These are phyloP conservation scores for Pythium sp. DNA, from an alignment of 352 stramenopile genomes.

Conservation along the genomic window DNA sequence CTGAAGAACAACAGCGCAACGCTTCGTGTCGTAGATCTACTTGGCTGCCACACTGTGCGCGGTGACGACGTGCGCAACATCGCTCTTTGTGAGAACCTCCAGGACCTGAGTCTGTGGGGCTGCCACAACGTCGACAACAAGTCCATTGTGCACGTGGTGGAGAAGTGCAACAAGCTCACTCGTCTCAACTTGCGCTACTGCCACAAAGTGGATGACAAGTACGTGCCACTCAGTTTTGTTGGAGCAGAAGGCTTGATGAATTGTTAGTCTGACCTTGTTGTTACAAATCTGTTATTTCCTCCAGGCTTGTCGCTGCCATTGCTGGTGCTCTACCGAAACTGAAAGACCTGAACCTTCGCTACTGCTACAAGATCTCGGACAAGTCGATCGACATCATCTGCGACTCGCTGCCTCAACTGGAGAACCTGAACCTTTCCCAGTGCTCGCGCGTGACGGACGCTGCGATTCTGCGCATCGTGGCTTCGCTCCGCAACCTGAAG, in stretches of 20 bases:
- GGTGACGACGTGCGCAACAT: conserved; percentile 51
- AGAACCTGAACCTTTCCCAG: conserved; percentile 80
- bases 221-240: background rate
- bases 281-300: background rate
- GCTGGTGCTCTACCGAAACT: conserved; percentile 41
- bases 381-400: conserved; percentile 55
- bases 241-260: background rate
- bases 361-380: conserved; percentile 87
- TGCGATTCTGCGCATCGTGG: conserved; percentile 58
- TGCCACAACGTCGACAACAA: conserved; percentile 81
- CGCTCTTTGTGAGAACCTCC: conserved; percentile 38
- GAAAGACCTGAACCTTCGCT: conserved; percentile 74
- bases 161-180: conserved; percentile 40
- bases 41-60: conserved; percentile 73
- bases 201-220: conserved; percentile 81
- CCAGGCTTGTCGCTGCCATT: conserved; percentile 50
- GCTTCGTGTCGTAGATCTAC: conserved; percentile 65
- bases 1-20: conserved; percentile 41
- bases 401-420: conserved; percentile 36
- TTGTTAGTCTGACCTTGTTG: background rate
- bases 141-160: conserved; percentile 51
- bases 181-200: conserved; percentile 78
- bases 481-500: conserved; percentile 49
- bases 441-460: conserved; percentile 76
- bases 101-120: conserved; percentile 64